Base-by-base conservation (phyloP, 768 basidiomycete species). In the Termitomyces sp. region DNA sequence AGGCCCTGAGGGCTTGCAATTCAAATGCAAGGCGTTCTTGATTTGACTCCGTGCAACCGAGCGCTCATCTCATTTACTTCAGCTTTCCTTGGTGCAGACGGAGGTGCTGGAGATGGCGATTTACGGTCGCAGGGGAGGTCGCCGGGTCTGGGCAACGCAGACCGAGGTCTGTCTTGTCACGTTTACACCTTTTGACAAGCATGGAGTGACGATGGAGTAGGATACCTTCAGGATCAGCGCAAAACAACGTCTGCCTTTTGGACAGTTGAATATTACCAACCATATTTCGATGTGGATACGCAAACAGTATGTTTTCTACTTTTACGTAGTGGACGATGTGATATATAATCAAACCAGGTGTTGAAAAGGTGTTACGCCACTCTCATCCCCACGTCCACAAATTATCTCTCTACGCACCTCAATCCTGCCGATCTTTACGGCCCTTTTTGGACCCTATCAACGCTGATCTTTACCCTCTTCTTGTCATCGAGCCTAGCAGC, bases 361-460 rank as follows among this genome's bases (percentile, higher is more conserved):
- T 74, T 94, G 39, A 79, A 80, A 66, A 84, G 92, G 62, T 94
- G 91, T 68, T 89, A 90, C 71, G 82, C 82, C 16, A 92, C 92
- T 0, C 76, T 94, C 57, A 83, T 90, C n/a, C 91, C 91, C n/a
- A 81, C 81, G 33, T 82, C 87, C 35, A 75, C 84, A 4, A 81
- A 83, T 46, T 92, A 86, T 69, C 79, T 86, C 55, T 78, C 86
- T 5, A 81, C 82, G 13, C 84, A 88, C 61, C 80, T 89, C 38
- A 82, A 79, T 57, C 89, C 89, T 46, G 80, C 87, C 45, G 91
- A 92, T 71, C 83, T 92, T 44, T 90, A 92, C 71, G 96, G 96
- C 0, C 95, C 96, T 1, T 98, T 99, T 79, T 99, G 96, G 96
- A 94, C 96, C 0, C 83, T 97, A 40, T 96, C 95, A 1, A 98